Conservation (phyloP, 352 stramenopile genomes). For the Phytopythium vexans region DNA sequence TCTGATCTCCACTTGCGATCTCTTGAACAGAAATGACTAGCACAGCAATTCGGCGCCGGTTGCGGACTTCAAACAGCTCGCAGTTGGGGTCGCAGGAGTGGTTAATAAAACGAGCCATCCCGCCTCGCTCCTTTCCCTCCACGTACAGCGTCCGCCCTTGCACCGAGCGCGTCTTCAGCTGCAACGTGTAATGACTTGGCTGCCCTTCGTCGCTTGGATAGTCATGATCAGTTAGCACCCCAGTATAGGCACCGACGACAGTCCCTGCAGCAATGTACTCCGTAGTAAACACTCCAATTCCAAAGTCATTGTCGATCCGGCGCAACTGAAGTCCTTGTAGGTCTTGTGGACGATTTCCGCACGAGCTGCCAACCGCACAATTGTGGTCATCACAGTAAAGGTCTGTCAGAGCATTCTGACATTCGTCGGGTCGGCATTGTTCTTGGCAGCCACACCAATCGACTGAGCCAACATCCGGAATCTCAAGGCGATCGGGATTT, state of each 20-base stretch:
- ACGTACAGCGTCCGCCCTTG: conserved; percentile 1
- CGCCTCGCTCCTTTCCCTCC: not conserved
- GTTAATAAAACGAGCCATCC: conserved; percentile 4
- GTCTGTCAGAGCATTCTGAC: too few species aligned
- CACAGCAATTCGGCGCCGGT: not conserved
- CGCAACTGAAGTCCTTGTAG: too few species aligned
- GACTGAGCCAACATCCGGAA: too few species aligned
- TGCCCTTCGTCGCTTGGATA: not conserved
- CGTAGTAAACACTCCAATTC: conserved; percentile 1
- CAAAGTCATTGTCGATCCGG: not conserved
- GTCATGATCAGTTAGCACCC: not conserved
- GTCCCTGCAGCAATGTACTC: not conserved
- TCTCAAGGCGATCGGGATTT: too few species aligned
- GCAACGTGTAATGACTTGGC: not conserved
- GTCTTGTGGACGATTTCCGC: too few species aligned
- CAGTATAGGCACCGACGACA: conserved; percentile 2
- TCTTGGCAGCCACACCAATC: too few species aligned
- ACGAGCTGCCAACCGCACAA: too few species aligned
- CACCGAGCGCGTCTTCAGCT: too few species aligned
- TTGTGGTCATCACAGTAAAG: too few species aligned
- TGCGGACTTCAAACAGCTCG: conserved; percentile 2
- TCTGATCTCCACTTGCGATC: not conserved
- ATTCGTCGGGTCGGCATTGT: too few species aligned
- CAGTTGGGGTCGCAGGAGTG: conserved; percentile 6
- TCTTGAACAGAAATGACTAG: not conserved